These are phyloP conservation scores for Vinca minor DNA, from an alignment of 257 asterid species.

Conservation along the genomic window DNA sequence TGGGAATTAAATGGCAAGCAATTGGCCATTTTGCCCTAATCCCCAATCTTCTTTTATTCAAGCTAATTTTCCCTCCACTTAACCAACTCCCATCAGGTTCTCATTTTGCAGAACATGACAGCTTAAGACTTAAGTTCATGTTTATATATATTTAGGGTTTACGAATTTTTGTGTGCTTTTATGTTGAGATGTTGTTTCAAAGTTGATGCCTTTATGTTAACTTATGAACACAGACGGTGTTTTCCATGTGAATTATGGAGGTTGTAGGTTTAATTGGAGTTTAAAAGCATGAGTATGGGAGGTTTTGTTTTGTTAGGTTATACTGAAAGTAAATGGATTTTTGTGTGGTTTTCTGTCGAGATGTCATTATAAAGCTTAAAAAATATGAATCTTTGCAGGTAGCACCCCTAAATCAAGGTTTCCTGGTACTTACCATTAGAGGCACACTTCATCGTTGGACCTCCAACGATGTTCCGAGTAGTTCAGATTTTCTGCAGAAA, in stretches of 20 bases:
- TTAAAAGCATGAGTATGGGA: background rate
- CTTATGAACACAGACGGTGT: too few relatives aligned
- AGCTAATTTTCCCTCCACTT: too few relatives aligned
- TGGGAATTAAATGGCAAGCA: too few relatives aligned
- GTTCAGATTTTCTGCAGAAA: conserved; percentile 33
- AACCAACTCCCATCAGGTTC: too few relatives aligned
- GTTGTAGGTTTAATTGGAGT: background rate
- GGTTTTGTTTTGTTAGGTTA: background rate
- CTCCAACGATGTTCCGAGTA: conserved; percentile 28
- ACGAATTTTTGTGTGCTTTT: too few relatives aligned
- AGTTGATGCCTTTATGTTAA: background rate
- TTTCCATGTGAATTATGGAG: background rate
- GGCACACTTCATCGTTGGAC: conserved; percentile 32
- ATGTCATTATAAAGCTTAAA: background rate
- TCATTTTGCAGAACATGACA: too few relatives aligned
- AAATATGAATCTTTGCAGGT: conserved; percentile 15
- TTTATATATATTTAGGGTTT: background rate
- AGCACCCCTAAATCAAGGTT: conserved; percentile 31
- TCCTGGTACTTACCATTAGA: conserved; percentile 50
- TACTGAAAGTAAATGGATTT: background rate
- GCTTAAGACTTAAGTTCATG: too few relatives aligned
- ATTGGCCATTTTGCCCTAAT: too few relatives aligned
- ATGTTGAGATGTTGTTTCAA: background rate
- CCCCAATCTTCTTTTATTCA: too few relatives aligned
- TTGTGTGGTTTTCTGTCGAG: background rate